Percentiles rank a stretch among this genome's conserved stretches.
Conservation (phyloP, 2,329 filamentous ascomycete genomes). For the Ophiostoma australiae region DNA sequence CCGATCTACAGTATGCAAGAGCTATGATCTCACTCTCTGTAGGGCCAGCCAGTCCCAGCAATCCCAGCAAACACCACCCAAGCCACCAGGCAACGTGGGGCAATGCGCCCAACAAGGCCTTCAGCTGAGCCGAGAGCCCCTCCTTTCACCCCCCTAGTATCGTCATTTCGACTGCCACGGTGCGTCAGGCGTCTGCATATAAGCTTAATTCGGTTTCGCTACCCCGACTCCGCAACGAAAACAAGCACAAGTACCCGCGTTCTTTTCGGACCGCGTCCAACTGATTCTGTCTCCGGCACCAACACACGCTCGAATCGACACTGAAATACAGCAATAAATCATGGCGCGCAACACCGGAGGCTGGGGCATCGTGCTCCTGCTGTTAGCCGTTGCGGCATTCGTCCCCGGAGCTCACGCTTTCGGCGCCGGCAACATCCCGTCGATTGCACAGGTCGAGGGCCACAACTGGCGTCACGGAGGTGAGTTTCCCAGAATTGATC, state of each 20-base stretch:
- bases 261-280: conserved; percentile 13
- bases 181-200: conserved; percentile 10
- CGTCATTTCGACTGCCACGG: conserved; percentile 9
- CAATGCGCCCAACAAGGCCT: conserved; percentile 2
- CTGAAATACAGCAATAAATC: not conserved
- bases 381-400: conserved; percentile 52
- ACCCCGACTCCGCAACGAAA: not conserved
- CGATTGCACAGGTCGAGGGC: conserved; percentile 59
- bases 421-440: conserved; percentile 68
- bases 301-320: not conserved
- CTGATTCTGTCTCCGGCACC: not conserved
- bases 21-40: not conserved
- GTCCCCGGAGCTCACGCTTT: conserved; percentile 58
- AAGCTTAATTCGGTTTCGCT: conserved; percentile 20
- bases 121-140: conserved; percentile 17
- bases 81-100: conserved; percentile 21
- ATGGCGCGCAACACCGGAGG: conserved; percentile 48
- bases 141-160: conserved; percentile 18
- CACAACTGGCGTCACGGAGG: conserved; percentile 66
- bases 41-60: not conserved
- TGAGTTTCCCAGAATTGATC: conserved; percentile 30
- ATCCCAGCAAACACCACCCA: conserved; percentile 8
- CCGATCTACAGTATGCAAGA: not conserved
- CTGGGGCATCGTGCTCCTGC: conserved; percentile 50
- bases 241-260: not conserved